Conservation (phyloP, 805 yeast genomes). For the Starmerella etchellsii region DNA sequence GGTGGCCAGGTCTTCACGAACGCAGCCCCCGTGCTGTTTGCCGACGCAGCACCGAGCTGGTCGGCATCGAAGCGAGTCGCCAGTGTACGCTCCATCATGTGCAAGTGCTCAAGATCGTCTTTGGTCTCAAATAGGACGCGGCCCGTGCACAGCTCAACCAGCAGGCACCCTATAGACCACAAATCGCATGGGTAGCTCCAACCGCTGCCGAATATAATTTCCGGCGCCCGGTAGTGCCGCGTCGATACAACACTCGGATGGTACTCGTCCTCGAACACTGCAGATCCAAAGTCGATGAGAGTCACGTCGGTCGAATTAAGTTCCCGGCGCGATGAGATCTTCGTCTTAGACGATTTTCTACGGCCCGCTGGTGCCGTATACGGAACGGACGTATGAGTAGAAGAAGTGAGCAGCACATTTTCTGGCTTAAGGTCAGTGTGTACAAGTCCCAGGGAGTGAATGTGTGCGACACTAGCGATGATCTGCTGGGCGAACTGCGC, state of each 20-base stretch:
- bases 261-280: constrained; percentile 85
- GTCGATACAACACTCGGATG: constrained; percentile 89
- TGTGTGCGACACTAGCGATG: constrained; percentile 68
- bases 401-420: constrained; percentile 50
- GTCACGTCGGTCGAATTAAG: constrained; percentile 70
- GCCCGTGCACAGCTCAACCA: constrained; percentile 84
- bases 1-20: constrained; percentile 11
- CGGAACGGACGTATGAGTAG: constrained; percentile 1
- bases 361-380: constrained; percentile 4
- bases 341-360: not conserved
- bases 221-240: constrained; percentile 94
- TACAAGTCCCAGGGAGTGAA: constrained; percentile 79
- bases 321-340: constrained; percentile 29
- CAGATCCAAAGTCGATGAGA: constrained; percentile 94
- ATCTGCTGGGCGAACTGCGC: constrained; percentile 81
- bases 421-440: constrained; percentile 98
- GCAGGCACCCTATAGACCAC: constrained; percentile 93
- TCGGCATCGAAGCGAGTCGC: constrained; percentile 33
- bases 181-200: constrained; percentile 96
- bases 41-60: constrained; percentile 21
- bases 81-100: constrained; percentile 78
- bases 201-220: constrained; percentile 83
- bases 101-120: constrained; percentile 86
- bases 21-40: constrained; percentile 14
- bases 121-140: constrained; percentile 91